phyloP scores from a whole-genome alignment of 306 rosid genomes.

The barrel medic (Medicago truncatula) region MtrunA17r5.0-ANR NC_053043.1:20805001-20805500 shows the following conservation, averaged over 20 bases:
- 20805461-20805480: background rate
- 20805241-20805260: too few relatives aligned
- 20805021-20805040: constrained; percentile 81
- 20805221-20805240: too few relatives aligned
- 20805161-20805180: too few relatives aligned
- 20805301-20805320: too few relatives aligned
- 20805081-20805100: constrained; percentile 9
- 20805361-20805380: too few relatives aligned
- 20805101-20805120: constrained; percentile 3
- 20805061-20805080: constrained; percentile 52
- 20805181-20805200: too few relatives aligned
- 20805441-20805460: background rate
- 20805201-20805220: too few relatives aligned
- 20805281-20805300: too few relatives aligned
- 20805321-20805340: too few relatives aligned
- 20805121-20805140: background rate
- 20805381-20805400: too few relatives aligned
- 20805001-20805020: constrained; percentile 91
- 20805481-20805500: background rate
- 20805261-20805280: too few relatives aligned
- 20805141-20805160: background rate
- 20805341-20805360: too few relatives aligned
- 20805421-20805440: constrained; percentile 6
- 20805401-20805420: background rate
- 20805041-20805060: constrained; percentile 90